Base-by-base conservation (phyloP, 1,139 yeast species). In the Pichia sp. region DNA sequence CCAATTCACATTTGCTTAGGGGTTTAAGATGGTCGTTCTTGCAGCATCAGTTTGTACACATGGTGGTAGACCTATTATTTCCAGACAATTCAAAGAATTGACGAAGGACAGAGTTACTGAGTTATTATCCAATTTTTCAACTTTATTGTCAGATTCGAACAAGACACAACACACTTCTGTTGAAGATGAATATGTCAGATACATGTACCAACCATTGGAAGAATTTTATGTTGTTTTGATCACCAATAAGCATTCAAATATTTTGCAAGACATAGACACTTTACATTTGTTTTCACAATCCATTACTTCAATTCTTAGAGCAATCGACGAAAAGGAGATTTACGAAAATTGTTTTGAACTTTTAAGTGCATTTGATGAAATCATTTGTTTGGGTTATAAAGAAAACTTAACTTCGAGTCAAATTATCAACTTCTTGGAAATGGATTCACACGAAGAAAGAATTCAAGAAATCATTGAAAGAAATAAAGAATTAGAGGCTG, bases 401-500 rank as follows among this genome's bases (percentile, higher is more conserved):
- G 99, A 94, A 67, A 86, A 88, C 66, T 72, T 92, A 58, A 80
- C 94, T 1, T 66, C 85, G 57, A 69, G 82, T 49, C 98, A 92
- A 71, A 88, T 94, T 55, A 82, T 80, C 66, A 86, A 95, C 16
- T 92, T 87, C 69, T 74, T 94, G 69, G 94, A 89, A 65, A 92
- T 94, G 98, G 97, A 94, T 68, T 85, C 96, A 38, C 97, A 92
- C 64, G 98, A 94, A 69, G 99, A 94, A 69, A 90, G 88, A 73
- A 90, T 94, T 62, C 97, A 92, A 72, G 97, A 94, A 66, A 90
- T 92, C 64, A 92, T 94, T 61, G 97, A 92, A 68, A 82, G 95
- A 65, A 92, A 92, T 70, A 94, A 92, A 70, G 98, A 92, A 70
- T 74, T 88, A 63, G 98, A 92, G 68, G 98, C 98, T 40, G 84